Evolutionary conservation across 257 asterid species (phyloP).

Genomic region (Rauvolfia tetraphylla): DNA sequence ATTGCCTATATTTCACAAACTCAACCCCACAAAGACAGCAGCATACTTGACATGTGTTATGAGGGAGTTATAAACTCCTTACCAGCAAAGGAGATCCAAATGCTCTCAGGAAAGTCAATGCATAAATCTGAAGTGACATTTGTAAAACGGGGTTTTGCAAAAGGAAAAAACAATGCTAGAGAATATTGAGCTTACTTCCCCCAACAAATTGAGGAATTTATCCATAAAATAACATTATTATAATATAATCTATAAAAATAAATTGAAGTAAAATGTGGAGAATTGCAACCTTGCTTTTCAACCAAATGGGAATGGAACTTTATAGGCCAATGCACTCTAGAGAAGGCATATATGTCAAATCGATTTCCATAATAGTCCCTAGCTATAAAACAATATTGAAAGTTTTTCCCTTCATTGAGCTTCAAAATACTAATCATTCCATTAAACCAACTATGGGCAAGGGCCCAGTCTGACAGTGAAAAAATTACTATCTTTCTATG

Average conservation of each 20-base stretch:
- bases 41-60: neutral
- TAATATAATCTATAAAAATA: neutral
- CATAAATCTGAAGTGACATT: slow-evolving; percentile 1
- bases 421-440: neutral
- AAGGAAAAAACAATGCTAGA: neutral
- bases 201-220: neutral
- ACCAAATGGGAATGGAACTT: neutral
- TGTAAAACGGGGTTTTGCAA: neutral
- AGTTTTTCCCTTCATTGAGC: neutral
- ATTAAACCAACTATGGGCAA: neutral
- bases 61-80: neutral
- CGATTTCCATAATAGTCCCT: neutral
- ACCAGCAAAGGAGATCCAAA: neutral
- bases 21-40: neutral
- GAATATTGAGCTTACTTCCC: neutral
- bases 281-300: neutral
- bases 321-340: neutral
- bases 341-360: too few relatives aligned
- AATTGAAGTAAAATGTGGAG: neutral
- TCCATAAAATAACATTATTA: neutral
- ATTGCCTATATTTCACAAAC: neutral
- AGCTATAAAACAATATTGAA: neutral
- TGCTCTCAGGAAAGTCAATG: neutral
- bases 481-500: neutral
- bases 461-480: neutral